Percentiles rank a stretch among this genome's conserved stretches.
Conservation (phyloP, 768 basidiomycete genomes). For the Suillus hirtellus region DNA sequence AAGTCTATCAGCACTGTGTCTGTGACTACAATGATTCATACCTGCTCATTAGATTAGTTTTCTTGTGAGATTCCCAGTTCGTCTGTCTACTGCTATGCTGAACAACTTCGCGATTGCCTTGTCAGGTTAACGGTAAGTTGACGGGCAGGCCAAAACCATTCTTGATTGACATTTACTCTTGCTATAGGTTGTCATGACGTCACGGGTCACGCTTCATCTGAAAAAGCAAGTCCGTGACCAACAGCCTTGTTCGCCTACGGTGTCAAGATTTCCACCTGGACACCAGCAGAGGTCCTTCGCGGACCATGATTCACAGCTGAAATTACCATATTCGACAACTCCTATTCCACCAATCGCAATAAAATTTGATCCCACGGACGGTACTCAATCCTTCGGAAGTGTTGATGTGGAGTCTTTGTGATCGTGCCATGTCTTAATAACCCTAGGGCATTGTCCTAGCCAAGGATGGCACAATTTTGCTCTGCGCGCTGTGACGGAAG, state of each 20-base stretch:
- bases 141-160: background rate
- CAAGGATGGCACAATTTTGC: background rate
- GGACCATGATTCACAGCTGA: background rate
- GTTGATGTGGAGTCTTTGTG: background rate
- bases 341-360: background rate
- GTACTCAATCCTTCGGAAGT: background rate
- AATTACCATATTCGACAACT: no score
- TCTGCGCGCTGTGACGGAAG: background rate
- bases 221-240: background rate
- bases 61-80: constrained; percentile 4
- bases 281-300: background rate
- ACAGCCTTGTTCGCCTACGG: no score
- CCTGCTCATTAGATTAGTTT: background rate
- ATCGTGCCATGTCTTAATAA: background rate
- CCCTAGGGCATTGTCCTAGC: background rate
- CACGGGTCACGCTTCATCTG: constrained; percentile 3
- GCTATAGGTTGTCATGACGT: constrained; percentile 5
- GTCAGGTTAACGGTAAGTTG: constrained; percentile 2
- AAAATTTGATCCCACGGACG: background rate
- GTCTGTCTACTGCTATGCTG: constrained; percentile 33
- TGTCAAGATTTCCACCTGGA: background rate
- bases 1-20: constrained; percentile 18
- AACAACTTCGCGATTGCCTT: constrained; percentile 36
- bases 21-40: background rate
- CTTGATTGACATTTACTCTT: constrained; percentile 2